A percentile compares a stretch with the other conserved stretches of the same genome.
Evolutionary conservation across 768 basidiomycete species (phyloP).

Genomic region (Astraeus odoratus): DNA sequence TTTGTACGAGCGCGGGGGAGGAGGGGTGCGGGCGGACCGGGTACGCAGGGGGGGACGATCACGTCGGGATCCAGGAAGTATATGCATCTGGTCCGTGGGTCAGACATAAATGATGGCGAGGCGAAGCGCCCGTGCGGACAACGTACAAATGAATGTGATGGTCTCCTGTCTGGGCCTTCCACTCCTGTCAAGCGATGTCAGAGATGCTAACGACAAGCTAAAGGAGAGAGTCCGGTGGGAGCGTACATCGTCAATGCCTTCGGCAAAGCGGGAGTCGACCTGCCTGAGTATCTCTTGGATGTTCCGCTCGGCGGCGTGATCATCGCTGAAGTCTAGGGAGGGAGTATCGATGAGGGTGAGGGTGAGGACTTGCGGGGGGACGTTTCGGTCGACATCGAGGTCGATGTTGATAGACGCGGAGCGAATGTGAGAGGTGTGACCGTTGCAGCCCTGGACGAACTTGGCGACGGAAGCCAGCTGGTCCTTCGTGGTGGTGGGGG

Average conservation of each 20-base stretch:
- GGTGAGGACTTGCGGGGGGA: slow-evolving; percentile 42
- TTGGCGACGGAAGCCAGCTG: slow-evolving; percentile 77
- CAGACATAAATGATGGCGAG: slow-evolving; percentile 12
- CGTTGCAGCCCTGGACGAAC: slow-evolving; percentile 70
- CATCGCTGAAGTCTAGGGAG: slow-evolving; percentile 68
- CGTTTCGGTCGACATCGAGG: slow-evolving; percentile 43
- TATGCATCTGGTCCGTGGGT: slow-evolving; percentile 52
- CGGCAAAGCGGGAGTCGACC: slow-evolving; percentile 66
- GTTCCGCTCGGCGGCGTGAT: slow-evolving; percentile 53
- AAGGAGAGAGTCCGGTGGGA: slow-evolving; percentile 17
- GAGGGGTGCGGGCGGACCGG: slow-evolving; percentile 60
- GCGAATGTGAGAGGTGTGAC: slow-evolving; percentile 68
- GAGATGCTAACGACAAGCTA: slow-evolving; percentile 13
- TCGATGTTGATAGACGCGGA: slow-evolving; percentile 67
- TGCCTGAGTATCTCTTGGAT: slow-evolving; percentile 63
- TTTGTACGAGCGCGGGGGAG: slow-evolving; percentile 62
- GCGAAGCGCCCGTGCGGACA: slow-evolving; percentile 25
- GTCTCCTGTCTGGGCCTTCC: slow-evolving; percentile 63
- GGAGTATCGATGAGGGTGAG: slow-evolving; percentile 81
- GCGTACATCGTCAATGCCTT: slow-evolving; percentile 74
- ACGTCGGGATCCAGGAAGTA: slow-evolving; percentile 84
- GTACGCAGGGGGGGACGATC: slow-evolving; percentile 65
- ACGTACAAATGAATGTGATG: slow-evolving; percentile 78
- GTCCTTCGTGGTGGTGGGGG: slow-evolving; percentile 55
- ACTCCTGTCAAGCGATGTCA: slow-evolving; percentile 43